Evolutionary conservation across 2,329 filamentous ascomycete species (phyloP).

Genomic region (Sordariomycetes sp.): DNA sequence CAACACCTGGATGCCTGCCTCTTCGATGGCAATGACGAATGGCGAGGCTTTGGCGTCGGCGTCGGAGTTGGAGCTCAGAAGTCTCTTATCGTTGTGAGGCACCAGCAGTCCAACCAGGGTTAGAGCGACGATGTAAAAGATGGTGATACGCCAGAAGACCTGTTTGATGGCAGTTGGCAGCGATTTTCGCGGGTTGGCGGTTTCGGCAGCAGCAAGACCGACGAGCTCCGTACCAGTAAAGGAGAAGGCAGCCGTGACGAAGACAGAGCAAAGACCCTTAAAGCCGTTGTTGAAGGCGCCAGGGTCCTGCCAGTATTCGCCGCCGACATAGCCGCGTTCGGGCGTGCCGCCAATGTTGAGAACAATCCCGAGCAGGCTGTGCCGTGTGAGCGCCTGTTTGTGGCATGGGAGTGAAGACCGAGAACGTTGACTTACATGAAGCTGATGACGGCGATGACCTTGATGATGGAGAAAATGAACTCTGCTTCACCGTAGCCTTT

Average conservation of each 20-base stretch:
- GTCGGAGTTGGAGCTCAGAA: slow-evolving; percentile 46
- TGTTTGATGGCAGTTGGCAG: slow-evolving; percentile 85
- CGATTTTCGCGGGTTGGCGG: slow-evolving; percentile 69
- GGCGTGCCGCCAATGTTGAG: slow-evolving; percentile 76
- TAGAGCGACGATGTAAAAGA: slow-evolving; percentile 83
- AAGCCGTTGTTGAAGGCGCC: slow-evolving; percentile 82
- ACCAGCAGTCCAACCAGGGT: slow-evolving; percentile 76
- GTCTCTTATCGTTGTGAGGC: slow-evolving; percentile 55
- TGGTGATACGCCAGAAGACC: slow-evolving; percentile 86
- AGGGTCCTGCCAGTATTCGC: slow-evolving; percentile 64
- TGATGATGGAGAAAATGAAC: slow-evolving; percentile 79
- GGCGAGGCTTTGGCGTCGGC: slow-evolving; percentile 70
- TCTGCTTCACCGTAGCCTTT: slow-evolving; percentile 86
- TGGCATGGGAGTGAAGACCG: slow-evolving; percentile 7
- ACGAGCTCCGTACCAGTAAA: slow-evolving; percentile 71
- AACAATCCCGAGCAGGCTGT: slow-evolving; percentile 75
- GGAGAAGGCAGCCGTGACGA: slow-evolving; percentile 68
- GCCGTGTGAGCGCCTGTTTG: neutral
- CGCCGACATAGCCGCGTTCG: slow-evolving; percentile 69
- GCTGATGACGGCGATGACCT: slow-evolving; percentile 76
- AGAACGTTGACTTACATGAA: slow-evolving; percentile 73
- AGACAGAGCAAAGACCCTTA: slow-evolving; percentile 71
- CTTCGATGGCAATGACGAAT: slow-evolving; percentile 86
- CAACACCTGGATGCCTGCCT: slow-evolving; percentile 71
- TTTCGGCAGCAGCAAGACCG: slow-evolving; percentile 69